Evolutionary conservation across 257 asterid genomes (phyloP), one percentile per base, ranked within the genome.

Genomic region (Forsythia viridissima): DNA sequence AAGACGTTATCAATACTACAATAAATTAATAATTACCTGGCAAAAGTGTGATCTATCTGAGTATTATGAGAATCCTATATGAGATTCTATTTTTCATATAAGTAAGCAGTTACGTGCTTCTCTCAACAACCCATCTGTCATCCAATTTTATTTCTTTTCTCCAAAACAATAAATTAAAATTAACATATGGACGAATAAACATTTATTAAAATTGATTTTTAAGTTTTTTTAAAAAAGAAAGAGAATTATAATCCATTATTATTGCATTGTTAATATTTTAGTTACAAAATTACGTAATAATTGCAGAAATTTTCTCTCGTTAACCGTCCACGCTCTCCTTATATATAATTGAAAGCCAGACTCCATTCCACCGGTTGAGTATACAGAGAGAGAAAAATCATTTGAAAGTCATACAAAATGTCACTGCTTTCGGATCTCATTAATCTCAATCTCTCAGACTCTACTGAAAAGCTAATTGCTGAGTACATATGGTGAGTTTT

Each of bases 401-500:
- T 8, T 57, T 57, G 36, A 57, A n/a, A 20, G 8, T 5, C 65
- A 9, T 55, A 8, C 65, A 79, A 63, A n/a, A 81, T 81, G 84
- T 30, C 84, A 85, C 80, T 44, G 70, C 87, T 89, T 40, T 21
- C 93, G 46, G 93, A 89, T 89, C 93, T 89, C 87, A 30, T 85
- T 83, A 89, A 89, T 57, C 91, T 89, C 82, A 43, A 82, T 79
- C 88, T 89, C 78, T 77, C 91, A 0, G 83, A 82, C 6, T 2
- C 80, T 72, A 87, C 91, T 18, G 77, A 79, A 1, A 89, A 89
- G 77, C 76, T 89, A 75, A 89, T 89, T 51, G 93, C 90, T 10
- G 93, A 89, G 86, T 89, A 89, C 75, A 87, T 89, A 9, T 89
- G 93, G 93, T 93, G 78, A 80, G 92, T 76, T 67, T 43, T 69